Evolutionary conservation across 192 early-diverging fungal species (phyloP), one percentile per base, ranked within the genome.

Genomic region (Piromyces sp.): DNA sequence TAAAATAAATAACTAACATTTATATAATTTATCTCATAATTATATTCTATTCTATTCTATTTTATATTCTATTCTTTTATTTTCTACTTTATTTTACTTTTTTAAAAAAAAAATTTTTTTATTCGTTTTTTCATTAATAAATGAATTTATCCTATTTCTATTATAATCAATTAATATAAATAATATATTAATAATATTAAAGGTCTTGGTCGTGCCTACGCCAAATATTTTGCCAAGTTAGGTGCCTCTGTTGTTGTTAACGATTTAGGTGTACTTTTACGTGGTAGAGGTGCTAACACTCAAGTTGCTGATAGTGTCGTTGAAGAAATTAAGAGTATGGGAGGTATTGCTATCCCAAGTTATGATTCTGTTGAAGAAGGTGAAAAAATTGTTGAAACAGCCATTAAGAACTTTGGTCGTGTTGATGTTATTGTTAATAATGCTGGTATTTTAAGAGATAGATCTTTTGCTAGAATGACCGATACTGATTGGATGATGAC

Each of bases 371-470:
- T 99, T 30, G 93, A 97, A 79, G 94, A 96, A 80, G 98, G 98
- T 81, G 96, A 95, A 81, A 96, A 96, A 91, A 99, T 99, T 85
- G 94, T 99, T 29, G 95, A 96, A 84, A 96, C 96, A 11, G 98
- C 98, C 6, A 86, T 99, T 84, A 93, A 95, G 89, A 94, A 95
- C 26, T 99, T 95, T 85, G 97, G 97, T 14, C 92, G 94, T 51
- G 88, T 99, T 81, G 98, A 99, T 85, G 91, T 99, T 79, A 86
- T 99, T 79, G 94, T 99, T 87, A 98, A 98, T 88, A 99, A 99
- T 86, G 97, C 97, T 26, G 97, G 96, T 79, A 97, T 99, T 84
- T 89, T 99, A 83, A 95, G 97, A 83, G 98, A 99, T 90, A 95
- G 95, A 85, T 94, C 94, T 82, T 98, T 99, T 88, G 89, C 95